phyloP scores from a whole-genome alignment of 495 filamentous ascomycete genomes.

The Corynascus novoguineensis region DNA sequence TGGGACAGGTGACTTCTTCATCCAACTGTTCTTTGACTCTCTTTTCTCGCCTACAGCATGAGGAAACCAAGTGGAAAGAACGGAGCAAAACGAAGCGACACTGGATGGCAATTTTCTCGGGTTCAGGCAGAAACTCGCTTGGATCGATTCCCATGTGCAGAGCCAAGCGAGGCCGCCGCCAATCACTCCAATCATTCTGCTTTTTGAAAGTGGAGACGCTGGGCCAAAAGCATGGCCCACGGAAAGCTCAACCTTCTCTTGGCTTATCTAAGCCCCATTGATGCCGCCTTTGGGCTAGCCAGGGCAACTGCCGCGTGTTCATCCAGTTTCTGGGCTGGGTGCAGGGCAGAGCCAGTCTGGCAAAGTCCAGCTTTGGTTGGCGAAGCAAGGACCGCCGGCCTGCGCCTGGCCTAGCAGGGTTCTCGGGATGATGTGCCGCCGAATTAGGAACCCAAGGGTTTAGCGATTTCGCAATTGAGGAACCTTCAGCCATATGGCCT shows the following conservation, averaged over 20 bases:
- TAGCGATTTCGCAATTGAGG: no score
- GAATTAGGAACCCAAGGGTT: no score
- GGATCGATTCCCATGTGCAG: not conserved
- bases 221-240: not conserved
- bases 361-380: no score
- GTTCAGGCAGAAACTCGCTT: not conserved
- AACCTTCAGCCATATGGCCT: no score
- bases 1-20: not conserved
- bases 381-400: no score
- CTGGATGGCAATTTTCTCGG: not conserved
- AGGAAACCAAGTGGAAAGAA: not conserved
- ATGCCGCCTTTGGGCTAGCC: no score
- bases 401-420: no score
- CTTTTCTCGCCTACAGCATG: constrained; percentile 16
- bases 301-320: no score
- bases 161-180: not conserved
- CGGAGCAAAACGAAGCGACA: not conserved
- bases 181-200: no score
- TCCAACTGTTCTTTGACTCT: not conserved
- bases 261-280: not conserved
- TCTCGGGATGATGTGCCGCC: no score
- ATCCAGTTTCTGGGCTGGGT: no score
- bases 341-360: no score
- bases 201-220: not conserved
- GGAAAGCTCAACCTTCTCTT: not conserved